These are phyloP conservation scores for Fragaria ananassa DNA, from an alignment of 306 rosid species.

Conservation along the genomic window DNA sequence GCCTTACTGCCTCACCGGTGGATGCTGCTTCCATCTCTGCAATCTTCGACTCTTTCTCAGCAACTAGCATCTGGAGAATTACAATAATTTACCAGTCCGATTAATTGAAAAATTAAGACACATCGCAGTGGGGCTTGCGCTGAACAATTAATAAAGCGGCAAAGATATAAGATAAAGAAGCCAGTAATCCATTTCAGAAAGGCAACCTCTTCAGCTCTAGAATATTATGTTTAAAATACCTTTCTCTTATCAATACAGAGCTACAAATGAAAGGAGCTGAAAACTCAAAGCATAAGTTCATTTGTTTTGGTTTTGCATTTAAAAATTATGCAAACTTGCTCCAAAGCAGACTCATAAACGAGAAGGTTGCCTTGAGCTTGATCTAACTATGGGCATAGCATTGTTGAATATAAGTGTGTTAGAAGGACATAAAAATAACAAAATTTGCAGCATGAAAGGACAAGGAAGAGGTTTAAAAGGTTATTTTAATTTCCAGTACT, in stretches of 20 bases:
- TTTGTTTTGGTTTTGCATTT: background rate
- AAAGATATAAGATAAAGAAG: constrained; percentile 3
- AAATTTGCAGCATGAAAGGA: background rate
- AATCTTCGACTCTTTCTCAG: constrained; percentile 87
- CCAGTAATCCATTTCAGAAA: background rate
- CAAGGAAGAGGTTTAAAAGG: background rate
- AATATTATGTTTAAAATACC: background rate
- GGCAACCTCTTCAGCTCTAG: background rate
- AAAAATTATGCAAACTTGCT: background rate
- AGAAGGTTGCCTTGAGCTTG: background rate
- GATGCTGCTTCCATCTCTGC: constrained; percentile 99
- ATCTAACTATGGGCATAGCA: background rate
- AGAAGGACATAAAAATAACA: background rate
- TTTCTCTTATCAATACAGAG: background rate
- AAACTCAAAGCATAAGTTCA: background rate
- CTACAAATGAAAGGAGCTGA: background rate
- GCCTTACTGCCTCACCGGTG: constrained; percentile 88
- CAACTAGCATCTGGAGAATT: constrained; percentile 70
- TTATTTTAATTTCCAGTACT: background rate
- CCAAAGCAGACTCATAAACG: background rate
- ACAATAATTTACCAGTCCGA: constrained; percentile 9
- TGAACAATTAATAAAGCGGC: background rate
- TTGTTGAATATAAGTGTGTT: background rate
- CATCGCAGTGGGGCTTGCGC: background rate
- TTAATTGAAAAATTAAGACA: constrained; percentile 22